Evolutionary conservation across 768 basidiomycete genomes (phyloP).

Genomic region (Kwoniella dejecticola): DNA sequence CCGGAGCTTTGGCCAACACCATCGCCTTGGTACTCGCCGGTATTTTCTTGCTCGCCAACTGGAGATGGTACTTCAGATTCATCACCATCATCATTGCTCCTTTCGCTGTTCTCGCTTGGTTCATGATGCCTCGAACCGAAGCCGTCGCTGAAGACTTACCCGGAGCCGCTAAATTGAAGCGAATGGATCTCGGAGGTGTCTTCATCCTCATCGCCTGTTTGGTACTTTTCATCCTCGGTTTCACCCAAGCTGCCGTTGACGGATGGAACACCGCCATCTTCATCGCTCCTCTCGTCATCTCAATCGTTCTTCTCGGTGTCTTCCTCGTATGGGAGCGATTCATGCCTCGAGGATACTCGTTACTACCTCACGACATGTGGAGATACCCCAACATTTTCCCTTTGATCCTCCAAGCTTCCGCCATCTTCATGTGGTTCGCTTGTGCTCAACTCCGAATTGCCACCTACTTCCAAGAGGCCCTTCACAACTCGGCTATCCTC

Average conservation of each 20-base stretch:
- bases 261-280: constrained; percentile 47
- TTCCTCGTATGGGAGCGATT: constrained; percentile 48
- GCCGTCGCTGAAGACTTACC: constrained; percentile 47
- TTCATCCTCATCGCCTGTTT: constrained; percentile 40
- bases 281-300: constrained; percentile 50
- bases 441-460: constrained; percentile 47
- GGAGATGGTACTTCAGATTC: constrained; percentile 55
- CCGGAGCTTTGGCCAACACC: constrained; percentile 47
- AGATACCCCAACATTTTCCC: constrained; percentile 50
- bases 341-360: constrained; percentile 40
- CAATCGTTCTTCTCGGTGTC: constrained; percentile 33
- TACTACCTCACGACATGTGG: constrained; percentile 48
- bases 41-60: constrained; percentile 47
- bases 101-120: constrained; percentile 44
- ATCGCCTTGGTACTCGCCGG: constrained; percentile 47
- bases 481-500: constrained; percentile 43
- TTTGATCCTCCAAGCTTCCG: constrained; percentile 43
- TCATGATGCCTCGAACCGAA: constrained; percentile 44
- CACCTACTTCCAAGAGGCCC: constrained; percentile 47
- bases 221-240: constrained; percentile 50
- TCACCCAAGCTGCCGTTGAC: constrained; percentile 46
- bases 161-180: constrained; percentile 41
- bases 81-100: constrained; percentile 43
- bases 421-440: constrained; percentile 51
- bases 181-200: constrained; percentile 51